Conservation (phyloP, 2,329 filamentous ascomycete species). For the Alternaria novae-zelandiae region DNA sequence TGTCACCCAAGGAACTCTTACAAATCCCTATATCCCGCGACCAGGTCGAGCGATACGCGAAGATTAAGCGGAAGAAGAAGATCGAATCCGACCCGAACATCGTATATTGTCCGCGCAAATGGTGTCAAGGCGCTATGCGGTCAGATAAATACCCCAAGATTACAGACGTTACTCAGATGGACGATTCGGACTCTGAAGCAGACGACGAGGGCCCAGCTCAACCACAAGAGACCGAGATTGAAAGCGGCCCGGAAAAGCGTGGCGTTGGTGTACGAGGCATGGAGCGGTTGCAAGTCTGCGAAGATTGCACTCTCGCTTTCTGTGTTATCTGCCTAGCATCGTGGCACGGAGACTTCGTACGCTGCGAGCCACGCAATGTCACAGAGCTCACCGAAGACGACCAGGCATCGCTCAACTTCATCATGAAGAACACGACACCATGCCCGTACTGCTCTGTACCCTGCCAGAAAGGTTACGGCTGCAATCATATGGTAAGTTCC, state of each 20-base stretch:
- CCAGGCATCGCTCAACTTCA: constrained; percentile 83
- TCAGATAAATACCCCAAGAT: constrained; percentile 59
- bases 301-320: constrained; percentile 77
- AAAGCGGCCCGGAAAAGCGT: constrained; percentile 28
- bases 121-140: constrained; percentile 87
- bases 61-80: constrained; percentile 88
- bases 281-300: constrained; percentile 82
- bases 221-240: constrained; percentile 10
- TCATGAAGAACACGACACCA: constrained; percentile 79
- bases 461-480: constrained; percentile 89
- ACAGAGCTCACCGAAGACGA: constrained; percentile 83
- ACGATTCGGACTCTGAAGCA: constrained; percentile 50
- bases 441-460: constrained; percentile 88
- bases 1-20: constrained; percentile 82
- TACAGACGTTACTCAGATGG: constrained; percentile 47
- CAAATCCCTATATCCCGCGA: constrained; percentile 62
- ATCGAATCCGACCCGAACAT: constrained; percentile 91
- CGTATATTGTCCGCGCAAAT: constrained; percentile 87
- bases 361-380: constrained; percentile 68
- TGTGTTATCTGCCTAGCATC: constrained; percentile 75
- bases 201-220: constrained; percentile 24
- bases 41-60: constrained; percentile 83
- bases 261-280: constrained; percentile 53
- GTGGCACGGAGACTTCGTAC: constrained; percentile 94
- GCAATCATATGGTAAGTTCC: constrained; percentile 44